These are phyloP conservation scores for Saturnispora quitensis DNA, from an alignment of 805 yeast species.

Conservation along the genomic window DNA sequence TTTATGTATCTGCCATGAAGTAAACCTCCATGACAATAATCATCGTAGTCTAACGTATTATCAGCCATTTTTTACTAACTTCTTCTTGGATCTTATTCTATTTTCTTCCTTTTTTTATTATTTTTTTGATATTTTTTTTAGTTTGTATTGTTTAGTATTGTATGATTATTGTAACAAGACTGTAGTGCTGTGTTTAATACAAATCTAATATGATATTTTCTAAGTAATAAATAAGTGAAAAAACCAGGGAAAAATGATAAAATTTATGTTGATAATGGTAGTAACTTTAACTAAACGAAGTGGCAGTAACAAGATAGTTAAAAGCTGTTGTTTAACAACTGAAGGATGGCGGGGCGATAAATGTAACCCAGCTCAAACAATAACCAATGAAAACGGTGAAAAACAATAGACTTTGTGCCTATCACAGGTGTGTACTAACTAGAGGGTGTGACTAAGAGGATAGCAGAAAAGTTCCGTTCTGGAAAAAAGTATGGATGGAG, in stretches of 20 bases:
- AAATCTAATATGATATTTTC: not conserved
- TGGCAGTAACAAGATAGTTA: not conserved
- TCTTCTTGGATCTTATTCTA: not conserved
- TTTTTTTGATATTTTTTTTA: not conserved
- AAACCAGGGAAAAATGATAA: not conserved
- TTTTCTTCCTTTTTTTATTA: not conserved
- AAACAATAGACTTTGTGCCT: not conserved
- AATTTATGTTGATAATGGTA: not conserved
- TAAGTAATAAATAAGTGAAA: not conserved
- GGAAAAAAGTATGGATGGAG: not conserved
- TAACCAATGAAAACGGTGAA: not conserved
- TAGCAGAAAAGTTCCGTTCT: not conserved
- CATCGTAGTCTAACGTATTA: constrained; percentile 18
- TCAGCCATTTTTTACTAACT: not conserved
- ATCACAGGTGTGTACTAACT: not conserved
- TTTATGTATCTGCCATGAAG: constrained; percentile 57
- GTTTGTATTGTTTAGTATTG: not conserved
- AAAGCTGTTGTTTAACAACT: not conserved
- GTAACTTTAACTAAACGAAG: not conserved
- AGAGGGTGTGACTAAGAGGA: not conserved
- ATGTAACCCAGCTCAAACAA: not conserved
- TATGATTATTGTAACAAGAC: not conserved
- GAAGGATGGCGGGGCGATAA: not conserved
- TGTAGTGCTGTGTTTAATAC: not conserved
- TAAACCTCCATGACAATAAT: constrained; percentile 31